These are phyloP conservation scores for Apiotrichum brassicae DNA, from an alignment of 1,284 basidiomycete genomes.

Conservation along the genomic window DNA sequence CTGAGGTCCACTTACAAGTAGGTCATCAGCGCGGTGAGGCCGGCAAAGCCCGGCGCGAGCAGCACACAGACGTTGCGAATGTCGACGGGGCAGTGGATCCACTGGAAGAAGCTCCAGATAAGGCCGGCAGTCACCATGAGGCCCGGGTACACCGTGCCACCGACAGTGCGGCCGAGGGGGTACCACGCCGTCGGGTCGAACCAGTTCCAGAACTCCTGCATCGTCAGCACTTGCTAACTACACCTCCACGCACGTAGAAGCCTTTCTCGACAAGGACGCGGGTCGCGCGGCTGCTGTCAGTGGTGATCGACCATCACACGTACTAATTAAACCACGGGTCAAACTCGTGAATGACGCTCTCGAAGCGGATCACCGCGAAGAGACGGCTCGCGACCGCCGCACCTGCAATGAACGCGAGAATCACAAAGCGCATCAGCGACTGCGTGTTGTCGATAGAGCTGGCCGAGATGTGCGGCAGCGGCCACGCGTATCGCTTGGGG, in stretches of 20 bases:
- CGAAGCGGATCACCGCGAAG: conserved; percentile 96
- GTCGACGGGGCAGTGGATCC: conserved; percentile 89
- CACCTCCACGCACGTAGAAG: conserved; percentile 68
- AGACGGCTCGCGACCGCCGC: conserved; percentile 92
- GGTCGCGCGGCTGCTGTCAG: conserved; percentile 67
- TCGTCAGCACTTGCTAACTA: conserved; percentile 1
- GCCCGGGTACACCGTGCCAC: conserved; percentile 96
- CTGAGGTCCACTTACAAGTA: conserved; percentile 62
- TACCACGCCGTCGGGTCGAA: conserved; percentile 99
- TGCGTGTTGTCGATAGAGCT: conserved; percentile 70
- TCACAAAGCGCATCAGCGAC: conserved; percentile 76
- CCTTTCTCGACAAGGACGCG: conserved; percentile 78
- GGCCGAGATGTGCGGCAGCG: conserved; percentile 46
- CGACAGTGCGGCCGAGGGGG: conserved; percentile 93
- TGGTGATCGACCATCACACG: not conserved
- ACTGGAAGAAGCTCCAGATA: conserved; percentile 86
- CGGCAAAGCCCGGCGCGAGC: conserved; percentile 92
- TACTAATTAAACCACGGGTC: conserved; percentile 23
- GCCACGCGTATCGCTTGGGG: conserved; percentile 33
- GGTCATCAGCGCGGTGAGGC: conserved; percentile 94
- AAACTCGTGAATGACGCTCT: conserved; percentile 99
- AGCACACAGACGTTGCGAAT: conserved; percentile 97
- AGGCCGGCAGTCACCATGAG: conserved; percentile 96
- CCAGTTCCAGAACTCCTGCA: conserved; percentile 99
- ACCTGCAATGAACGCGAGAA: conserved; percentile 78